Conservation (phyloP, 306 rosid genomes). For the Corylus avellana region DNA sequence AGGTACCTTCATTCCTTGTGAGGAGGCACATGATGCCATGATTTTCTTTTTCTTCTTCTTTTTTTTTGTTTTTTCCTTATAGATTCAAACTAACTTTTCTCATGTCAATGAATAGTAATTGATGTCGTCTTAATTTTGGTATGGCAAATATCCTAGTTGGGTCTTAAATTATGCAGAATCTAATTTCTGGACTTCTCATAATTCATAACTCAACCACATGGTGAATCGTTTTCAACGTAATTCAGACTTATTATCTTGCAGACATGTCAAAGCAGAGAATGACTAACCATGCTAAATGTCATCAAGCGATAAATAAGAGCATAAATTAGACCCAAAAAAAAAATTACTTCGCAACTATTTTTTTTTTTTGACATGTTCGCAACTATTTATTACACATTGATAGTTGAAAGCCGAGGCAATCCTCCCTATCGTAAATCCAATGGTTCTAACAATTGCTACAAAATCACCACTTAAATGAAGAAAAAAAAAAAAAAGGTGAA, state of each 20-base stretch:
- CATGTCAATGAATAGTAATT: neutral
- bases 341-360: neutral
- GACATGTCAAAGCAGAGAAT: neutral
- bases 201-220: neutral
- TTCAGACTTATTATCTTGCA: neutral
- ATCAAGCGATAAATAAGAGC: neutral
- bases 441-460: neutral
- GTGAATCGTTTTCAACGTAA: neutral
- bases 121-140: neutral
- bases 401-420: neutral
- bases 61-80: neutral
- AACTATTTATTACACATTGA: neutral
- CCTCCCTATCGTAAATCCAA: neutral
- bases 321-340: neutral
- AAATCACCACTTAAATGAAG: neutral
- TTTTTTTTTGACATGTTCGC: too few species aligned
- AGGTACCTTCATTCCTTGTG: neutral
- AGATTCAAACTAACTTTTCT: neutral
- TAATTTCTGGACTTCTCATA: neutral
- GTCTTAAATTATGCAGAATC: neutral
- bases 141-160: neutral
- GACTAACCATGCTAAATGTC: neutral
- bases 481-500: neutral
- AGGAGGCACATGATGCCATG: neutral
- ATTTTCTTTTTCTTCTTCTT: neutral